Conservation (phyloP, 73 alveolate species). For the Urostyla sp. region DNA sequence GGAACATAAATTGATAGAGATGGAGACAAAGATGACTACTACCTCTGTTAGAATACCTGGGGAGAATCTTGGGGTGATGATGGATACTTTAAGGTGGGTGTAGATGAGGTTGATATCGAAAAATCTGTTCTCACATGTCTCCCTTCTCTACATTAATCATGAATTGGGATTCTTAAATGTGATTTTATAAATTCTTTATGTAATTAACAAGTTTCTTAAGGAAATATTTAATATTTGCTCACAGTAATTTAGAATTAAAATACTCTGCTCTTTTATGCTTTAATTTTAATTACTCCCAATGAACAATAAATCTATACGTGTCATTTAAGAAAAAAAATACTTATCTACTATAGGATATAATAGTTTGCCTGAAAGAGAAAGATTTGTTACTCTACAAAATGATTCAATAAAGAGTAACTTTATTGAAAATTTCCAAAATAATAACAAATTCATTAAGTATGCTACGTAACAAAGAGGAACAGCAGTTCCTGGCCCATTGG, state of each 20-base stretch:
- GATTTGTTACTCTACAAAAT: slow-evolving; percentile 81
- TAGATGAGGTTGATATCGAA: too few species aligned
- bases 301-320: slow-evolving; percentile 73
- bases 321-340: neutral
- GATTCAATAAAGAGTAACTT: slow-evolving; percentile 88
- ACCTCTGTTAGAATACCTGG: too few species aligned
- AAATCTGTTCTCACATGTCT: too few species aligned
- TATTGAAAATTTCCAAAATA: slow-evolving; percentile 58
- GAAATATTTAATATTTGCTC: too few species aligned
- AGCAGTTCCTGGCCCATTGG: slow-evolving; percentile 95
- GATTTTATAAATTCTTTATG: too few species aligned
- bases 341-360: slow-evolving; percentile 84
- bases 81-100: too few species aligned
- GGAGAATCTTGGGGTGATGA: too few species aligned
- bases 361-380: slow-evolving; percentile 86
- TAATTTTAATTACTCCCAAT: slow-evolving; percentile 81
- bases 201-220: too few species aligned
- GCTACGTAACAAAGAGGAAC: slow-evolving; percentile 82
- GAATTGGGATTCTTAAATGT: too few species aligned
- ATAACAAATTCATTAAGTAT: slow-evolving; percentile 61
- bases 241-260: slow-evolving; percentile 26
- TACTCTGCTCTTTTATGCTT: slow-evolving; percentile 38
- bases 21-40: too few species aligned
- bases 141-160: too few species aligned
- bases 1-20: too few species aligned